Evolutionary conservation across 140 eudicot species (phyloP).

Genomic region (Flaveria floridana): DNA sequence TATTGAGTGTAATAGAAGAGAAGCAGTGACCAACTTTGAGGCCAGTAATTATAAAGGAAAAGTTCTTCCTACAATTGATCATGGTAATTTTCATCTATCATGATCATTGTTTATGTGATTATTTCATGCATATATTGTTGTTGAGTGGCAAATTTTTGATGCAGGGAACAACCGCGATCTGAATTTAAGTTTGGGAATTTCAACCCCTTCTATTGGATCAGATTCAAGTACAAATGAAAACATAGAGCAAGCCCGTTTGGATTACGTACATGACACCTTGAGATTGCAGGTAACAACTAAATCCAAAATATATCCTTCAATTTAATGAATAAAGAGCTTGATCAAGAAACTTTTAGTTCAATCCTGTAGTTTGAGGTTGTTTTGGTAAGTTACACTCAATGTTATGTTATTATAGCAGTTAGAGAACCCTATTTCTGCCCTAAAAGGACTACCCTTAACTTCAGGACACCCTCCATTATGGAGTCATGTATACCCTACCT

Average conservation of each 20-base stretch:
- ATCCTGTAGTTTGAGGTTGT: background rate
- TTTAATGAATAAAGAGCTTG: background rate
- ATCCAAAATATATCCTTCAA: too few species aligned
- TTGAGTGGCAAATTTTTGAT: background rate
- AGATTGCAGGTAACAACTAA: conserved; percentile 39
- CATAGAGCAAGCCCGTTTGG: background rate
- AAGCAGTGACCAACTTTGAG: conserved; percentile 80
- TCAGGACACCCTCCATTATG: conserved; percentile 40
- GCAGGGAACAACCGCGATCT: conserved; percentile 53
- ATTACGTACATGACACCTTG: conserved; percentile 30
- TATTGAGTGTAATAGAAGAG: conserved; percentile 66
- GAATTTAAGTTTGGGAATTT: conserved; percentile 62
- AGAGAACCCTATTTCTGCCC: conserved; percentile 42
- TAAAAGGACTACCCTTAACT: conserved; percentile 44
- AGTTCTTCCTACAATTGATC: background rate
- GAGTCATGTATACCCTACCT: conserved; percentile 39
- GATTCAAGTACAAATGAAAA: conserved; percentile 43
- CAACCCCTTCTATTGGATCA: conserved; percentile 35
- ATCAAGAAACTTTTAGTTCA: background rate
- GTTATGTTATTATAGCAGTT: conserved; percentile 30
- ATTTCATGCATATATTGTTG: background rate
- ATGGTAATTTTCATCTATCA: conserved; percentile 35
- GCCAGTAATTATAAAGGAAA: conserved; percentile 33
- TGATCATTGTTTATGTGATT: background rate
- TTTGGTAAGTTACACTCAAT: conserved; percentile 5